Evolutionary conservation across 2,329 filamentous ascomycete genomes (phyloP), one percentile per base, ranked within the genome.

Genomic region (Diaporthe ampelina): DNA sequence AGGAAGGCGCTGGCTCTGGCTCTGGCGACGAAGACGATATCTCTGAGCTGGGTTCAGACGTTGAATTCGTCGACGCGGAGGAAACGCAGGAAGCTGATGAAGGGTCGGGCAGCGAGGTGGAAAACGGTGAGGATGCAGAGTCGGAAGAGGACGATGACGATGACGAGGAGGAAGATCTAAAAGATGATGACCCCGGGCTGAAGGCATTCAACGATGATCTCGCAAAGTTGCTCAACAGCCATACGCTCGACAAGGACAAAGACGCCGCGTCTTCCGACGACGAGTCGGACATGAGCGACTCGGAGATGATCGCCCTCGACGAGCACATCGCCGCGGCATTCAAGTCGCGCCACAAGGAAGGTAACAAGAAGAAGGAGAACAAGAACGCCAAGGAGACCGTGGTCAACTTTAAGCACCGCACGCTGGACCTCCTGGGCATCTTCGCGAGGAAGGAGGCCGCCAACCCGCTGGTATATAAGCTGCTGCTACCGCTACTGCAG

Each of bases 261-360:
- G 86, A 88, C 1, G 88, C 88, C 1, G 88, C 89, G 3, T 86
- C 86, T 0, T 89, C 87, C 1, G 91, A 91, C 40, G 89, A 89
- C 13, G 93, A 93, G 75, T 91, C 90, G 3, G 94, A 98, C 83
- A 98, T 99, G 95, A 93, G 95, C 76, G 96, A 98, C 84, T 95
- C 96, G 24, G 93, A 98, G 81, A 98, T 98, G 97, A 92, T 98
- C 84, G 92, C 92, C 4, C 87, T 98, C 21, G 96, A 98, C 79
- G 90, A 90, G 15, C 93, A 96, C 80, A 90, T 99, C 5, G 91
- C 92, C 68, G 94, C 94, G 76, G 94, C 98, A 76, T 97, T 98
- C 88, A 91, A 92, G 77, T 92, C 95, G 77, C 91, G 92, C 65
- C 91, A 90, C 77, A 92, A 94, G 82, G 92, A 89, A 81, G 92